Percentiles rank a stretch among this genome's conserved stretches.
These are phyloP conservation scores for Colletotrichum abscissum DNA, from an alignment of 2,329 filamentous ascomycete genomes.

Conservation along the genomic window DNA sequence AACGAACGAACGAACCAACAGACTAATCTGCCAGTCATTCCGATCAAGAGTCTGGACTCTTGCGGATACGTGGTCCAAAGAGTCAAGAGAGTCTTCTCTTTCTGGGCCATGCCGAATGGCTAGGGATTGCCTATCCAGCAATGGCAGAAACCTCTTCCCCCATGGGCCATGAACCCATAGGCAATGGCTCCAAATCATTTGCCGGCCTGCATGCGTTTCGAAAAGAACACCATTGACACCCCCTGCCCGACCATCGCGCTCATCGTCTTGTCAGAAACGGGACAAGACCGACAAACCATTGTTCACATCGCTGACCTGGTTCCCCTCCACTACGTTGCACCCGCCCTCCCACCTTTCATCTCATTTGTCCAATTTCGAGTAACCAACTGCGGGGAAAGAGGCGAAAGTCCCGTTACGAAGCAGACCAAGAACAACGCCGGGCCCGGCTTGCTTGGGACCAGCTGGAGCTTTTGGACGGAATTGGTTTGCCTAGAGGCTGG, in stretches of 20 bases:
- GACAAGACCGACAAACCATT: slow-evolving; percentile 18
- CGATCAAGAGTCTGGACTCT: neutral
- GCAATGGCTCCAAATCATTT: neutral
- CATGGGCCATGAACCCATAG: neutral
- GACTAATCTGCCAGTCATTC: neutral
- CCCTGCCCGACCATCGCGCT: neutral
- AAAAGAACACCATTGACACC: neutral
- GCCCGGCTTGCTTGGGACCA: neutral
- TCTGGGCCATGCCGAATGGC: neutral
- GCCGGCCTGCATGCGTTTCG: slow-evolving; percentile 8
- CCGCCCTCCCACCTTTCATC: slow-evolving; percentile 18
- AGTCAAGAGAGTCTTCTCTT: neutral
- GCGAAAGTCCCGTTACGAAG: slow-evolving; percentile 17
- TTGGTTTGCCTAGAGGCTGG: neutral
- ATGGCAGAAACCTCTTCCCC: neutral
- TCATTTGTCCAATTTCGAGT: slow-evolving; percentile 25
- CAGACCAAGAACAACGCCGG: slow-evolving; percentile 1
- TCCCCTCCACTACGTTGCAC: slow-evolving; percentile 31
- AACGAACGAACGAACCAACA: neutral
- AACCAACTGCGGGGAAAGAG: slow-evolving; percentile 31
- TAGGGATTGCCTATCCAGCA: neutral
- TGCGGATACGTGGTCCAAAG: neutral
- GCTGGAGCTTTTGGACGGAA: neutral
- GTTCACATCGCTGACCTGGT: slow-evolving; percentile 18
- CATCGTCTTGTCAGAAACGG: neutral